phyloP scores from a whole-genome alignment of 73 alveolate species.

The Paramecium pentaurelia region DNA sequence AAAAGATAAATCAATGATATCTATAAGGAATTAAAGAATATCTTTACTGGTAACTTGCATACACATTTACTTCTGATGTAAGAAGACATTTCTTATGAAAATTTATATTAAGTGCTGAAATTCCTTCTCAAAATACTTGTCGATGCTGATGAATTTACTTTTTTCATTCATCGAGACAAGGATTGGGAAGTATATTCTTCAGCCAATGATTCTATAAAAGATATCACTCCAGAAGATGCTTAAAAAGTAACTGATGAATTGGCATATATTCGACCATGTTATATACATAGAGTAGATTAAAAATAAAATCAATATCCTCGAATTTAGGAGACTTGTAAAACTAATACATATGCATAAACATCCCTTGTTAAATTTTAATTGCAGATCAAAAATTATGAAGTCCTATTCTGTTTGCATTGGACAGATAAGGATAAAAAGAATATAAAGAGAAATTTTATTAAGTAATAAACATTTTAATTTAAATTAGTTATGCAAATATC shows the following conservation, averaged over 20 bases:
- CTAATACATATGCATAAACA: constrained; percentile 5
- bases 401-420: constrained; percentile 30
- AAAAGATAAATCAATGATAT: not conserved
- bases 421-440: constrained; percentile 38
- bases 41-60: constrained; percentile 23
- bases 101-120: constrained; percentile 17
- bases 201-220: constrained; percentile 38
- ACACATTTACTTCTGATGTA: constrained; percentile 33
- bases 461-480: not conserved
- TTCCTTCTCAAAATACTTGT: constrained; percentile 9
- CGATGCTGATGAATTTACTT: constrained; percentile 50
- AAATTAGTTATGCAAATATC: not conserved
- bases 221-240: constrained; percentile 32
- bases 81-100: constrained; percentile 44
- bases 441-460: constrained; percentile 24
- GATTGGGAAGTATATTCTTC: constrained; percentile 40
- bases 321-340: not conserved
- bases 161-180: constrained; percentile 30
- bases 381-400: constrained; percentile 10
- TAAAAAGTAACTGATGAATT: constrained; percentile 15
- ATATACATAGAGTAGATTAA: not conserved
- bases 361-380: not conserved
- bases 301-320: constrained; percentile 2
- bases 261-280: constrained; percentile 1
- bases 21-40: constrained; percentile 12